These are phyloP conservation scores for Rosellinia necatrix DNA, from an alignment of 2,329 filamentous ascomycete genomes.

Conservation along the genomic window DNA sequence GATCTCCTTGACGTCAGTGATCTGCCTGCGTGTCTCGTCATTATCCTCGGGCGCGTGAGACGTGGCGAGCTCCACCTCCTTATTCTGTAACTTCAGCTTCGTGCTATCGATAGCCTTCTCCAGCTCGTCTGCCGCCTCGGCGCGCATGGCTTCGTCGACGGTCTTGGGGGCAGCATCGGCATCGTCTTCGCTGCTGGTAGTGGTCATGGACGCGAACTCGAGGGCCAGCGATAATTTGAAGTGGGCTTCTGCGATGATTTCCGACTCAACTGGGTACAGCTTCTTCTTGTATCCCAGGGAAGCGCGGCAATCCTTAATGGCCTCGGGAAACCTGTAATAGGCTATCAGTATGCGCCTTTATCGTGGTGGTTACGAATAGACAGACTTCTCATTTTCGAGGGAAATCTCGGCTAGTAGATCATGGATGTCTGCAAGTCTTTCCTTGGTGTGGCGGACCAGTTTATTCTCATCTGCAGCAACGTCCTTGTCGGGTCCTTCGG, in stretches of 20 bases:
- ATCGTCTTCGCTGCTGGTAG: slow-evolving; percentile 57
- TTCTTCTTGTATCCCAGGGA: slow-evolving; percentile 79
- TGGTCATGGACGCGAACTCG: slow-evolving; percentile 85
- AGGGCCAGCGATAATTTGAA: slow-evolving; percentile 95
- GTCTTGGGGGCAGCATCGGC: slow-evolving; percentile 50
- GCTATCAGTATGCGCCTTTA: slow-evolving; percentile 27
- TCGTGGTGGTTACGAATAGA: slow-evolving; percentile 16
- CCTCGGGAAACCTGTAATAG: slow-evolving; percentile 71
- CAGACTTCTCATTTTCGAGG: slow-evolving; percentile 86
- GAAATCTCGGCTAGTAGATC: slow-evolving; percentile 94
- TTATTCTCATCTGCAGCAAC: slow-evolving; percentile 45
- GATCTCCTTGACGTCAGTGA: slow-evolving; percentile 77
- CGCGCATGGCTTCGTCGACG: slow-evolving; percentile 71
- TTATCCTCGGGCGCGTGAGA: slow-evolving; percentile 69
- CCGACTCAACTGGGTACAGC: slow-evolving; percentile 79
- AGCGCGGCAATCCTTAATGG: slow-evolving; percentile 81
- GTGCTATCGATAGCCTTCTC: slow-evolving; percentile 76
- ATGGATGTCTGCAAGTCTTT: slow-evolving; percentile 89
- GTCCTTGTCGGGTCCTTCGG: slow-evolving; percentile 35
- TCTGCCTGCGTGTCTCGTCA: slow-evolving; percentile 63
- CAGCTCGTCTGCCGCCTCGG: slow-evolving; percentile 73
- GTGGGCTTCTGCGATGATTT: slow-evolving; percentile 89
- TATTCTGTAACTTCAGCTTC: slow-evolving; percentile 70
- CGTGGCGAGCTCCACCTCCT: slow-evolving; percentile 68
- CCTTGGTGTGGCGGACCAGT: slow-evolving; percentile 67